Conservation (phyloP, 1,139 yeast species). For the Tardiomyces depauwii region DNA sequence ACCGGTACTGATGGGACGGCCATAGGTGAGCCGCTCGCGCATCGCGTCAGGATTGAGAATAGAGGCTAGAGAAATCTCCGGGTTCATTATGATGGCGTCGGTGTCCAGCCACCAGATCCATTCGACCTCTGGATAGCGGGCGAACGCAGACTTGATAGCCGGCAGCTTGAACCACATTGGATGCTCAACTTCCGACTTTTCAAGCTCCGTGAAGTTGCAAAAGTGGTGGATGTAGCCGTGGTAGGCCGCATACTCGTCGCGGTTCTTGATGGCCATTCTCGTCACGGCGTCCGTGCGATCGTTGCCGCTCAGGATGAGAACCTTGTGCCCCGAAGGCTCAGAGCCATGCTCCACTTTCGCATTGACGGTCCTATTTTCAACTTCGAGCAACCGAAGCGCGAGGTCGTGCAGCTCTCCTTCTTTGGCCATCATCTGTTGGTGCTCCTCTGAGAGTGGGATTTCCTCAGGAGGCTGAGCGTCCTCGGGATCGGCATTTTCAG, state of each 20-base stretch:
- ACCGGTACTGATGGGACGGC: slow-evolving; percentile 4
- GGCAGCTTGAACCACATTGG: slow-evolving; percentile 23
- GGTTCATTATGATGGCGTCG: slow-evolving; percentile 23
- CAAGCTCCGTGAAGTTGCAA: slow-evolving; percentile 3
- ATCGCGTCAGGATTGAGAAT: slow-evolving; percentile 20
- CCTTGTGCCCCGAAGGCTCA: not conserved
- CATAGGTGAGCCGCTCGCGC: slow-evolving; percentile 13
- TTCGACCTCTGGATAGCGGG: slow-evolving; percentile 20
- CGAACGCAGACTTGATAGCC: slow-evolving; percentile 21
- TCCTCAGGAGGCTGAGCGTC: too few species aligned
- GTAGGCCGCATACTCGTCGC: slow-evolving; percentile 1
- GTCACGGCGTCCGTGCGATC: not conserved
- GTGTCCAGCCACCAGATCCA: slow-evolving; percentile 28
- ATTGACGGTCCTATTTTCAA: too few species aligned
- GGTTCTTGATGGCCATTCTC: slow-evolving; percentile 1
- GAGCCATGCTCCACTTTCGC: too few species aligned
- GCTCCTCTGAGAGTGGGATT: too few species aligned
- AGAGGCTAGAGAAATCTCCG: slow-evolving; percentile 21
- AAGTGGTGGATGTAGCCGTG: slow-evolving; percentile 4
- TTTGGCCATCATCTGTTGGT: too few species aligned
- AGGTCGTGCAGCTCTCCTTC: too few species aligned
- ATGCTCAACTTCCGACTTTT: slow-evolving; percentile 8
- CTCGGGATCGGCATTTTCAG: too few species aligned
- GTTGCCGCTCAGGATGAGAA: not conserved
- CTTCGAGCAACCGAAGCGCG: too few species aligned